Percentiles rank a stretch among this genome's conserved stretches.
Conservation (phyloP, 2,329 filamentous ascomycete species). For the Verticillium longisporum region DNA sequence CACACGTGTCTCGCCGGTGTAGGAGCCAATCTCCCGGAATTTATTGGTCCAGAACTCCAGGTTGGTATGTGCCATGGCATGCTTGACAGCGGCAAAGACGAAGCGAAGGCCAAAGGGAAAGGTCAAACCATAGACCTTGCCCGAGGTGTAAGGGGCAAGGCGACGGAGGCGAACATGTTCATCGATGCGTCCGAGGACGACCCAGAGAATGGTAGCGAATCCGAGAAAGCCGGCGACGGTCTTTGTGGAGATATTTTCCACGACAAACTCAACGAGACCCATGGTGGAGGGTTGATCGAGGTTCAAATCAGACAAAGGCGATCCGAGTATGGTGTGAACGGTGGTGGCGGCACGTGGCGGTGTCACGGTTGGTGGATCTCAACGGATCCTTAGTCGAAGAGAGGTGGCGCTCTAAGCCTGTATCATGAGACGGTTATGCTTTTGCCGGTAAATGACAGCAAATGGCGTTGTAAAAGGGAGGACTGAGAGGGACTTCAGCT, state of each 20-base stretch:
- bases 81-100: conserved; percentile 45
- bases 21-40: conserved; percentile 37
- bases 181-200: conserved; percentile 27
- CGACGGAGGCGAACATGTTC: conserved; percentile 36
- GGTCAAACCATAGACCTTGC: conserved; percentile 18
- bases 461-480: neutral
- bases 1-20: conserved; percentile 54
- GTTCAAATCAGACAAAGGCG: neutral
- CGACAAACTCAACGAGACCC: conserved; percentile 42
- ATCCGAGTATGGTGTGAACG: neutral
- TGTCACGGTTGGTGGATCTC: neutral
- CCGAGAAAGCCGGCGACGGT: conserved; percentile 28
- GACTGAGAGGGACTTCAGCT: neutral
- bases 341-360: neutral
- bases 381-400: neutral
- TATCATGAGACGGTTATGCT: neutral
- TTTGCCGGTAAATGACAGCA: neutral
- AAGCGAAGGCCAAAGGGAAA: conserved; percentile 57
- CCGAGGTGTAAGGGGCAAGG: conserved; percentile 32
- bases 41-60: conserved; percentile 53
- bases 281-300: conserved; percentile 22
- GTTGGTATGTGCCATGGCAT: conserved; percentile 46
- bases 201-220: conserved; percentile 29
- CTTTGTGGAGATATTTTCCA: conserved; percentile 36
- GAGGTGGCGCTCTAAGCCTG: neutral